Base-by-base conservation (phyloP, 345 rosid species). In the Rubroshorea leprosula region DNA sequence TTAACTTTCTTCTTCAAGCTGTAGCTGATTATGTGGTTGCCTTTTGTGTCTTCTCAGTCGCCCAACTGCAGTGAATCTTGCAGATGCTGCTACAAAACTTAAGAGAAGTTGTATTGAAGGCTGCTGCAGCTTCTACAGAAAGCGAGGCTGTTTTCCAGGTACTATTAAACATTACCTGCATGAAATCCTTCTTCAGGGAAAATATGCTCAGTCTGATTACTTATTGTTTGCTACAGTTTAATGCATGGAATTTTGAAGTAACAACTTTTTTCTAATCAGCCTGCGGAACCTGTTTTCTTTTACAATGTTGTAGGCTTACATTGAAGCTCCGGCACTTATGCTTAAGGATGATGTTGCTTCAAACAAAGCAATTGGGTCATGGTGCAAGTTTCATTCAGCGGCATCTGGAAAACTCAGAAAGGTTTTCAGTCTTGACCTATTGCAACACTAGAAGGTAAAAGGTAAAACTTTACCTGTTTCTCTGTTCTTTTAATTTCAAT, bases 371-470 rank as follows among this genome's bases (percentile, higher is more conserved):
- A 89, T 89, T n/a, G 94, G 99, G 13, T 64, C 78, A 35, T 60
- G 99, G 99, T 58, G 86, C 88, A 17, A 71, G 61, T 57, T 78
- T 83, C 57, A 52, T 93, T 65, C 74, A 66, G 66, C 63, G 74
- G 22, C 80, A 74, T 20, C 64, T 66, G 65, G 72, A 76, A 59
- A 70, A 73, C 61, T 64, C 75, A 5, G 58, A 68, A 10, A 75
- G 62, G 70, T 72, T 89, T 41, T 83, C 84, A 39, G 74, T 93
- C 67, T 66, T 93, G 63, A 93, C 99, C 48, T 97, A 89, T 77
- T 93, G 99, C 85, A 93, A 93, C 66, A 93, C 99, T 29, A 96
- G 97, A 68, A 92, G 97, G 96, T 90, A 57, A 50, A 26, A 35
- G 12, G 7, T 1, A 2, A 23, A 5, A 49, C 8, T n/a, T n/a